phyloP scores from a whole-genome alignment of 371 early-diverging fungal species.

The Circinella minor region DNA sequence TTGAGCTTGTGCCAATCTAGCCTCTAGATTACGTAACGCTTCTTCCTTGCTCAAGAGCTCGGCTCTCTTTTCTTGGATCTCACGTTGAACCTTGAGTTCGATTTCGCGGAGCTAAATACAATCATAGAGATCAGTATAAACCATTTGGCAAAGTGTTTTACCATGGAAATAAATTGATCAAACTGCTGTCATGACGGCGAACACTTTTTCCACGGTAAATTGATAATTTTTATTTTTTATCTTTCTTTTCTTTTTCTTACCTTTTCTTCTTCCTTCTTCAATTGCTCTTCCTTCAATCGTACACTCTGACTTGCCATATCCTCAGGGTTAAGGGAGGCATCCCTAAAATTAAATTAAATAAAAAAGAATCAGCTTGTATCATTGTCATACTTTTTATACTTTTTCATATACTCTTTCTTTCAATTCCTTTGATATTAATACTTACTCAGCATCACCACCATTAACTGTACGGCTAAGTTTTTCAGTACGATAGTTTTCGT shows the following conservation, averaged over 20 bases:
- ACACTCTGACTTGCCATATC: slow-evolving; percentile 59
- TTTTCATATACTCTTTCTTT: too few relatives aligned
- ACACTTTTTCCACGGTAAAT: too few relatives aligned
- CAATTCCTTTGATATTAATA: not conserved
- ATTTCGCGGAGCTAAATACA: slow-evolving; percentile 56
- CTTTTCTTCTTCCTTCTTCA: slow-evolving; percentile 68
- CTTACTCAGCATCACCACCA: slow-evolving; percentile 59
- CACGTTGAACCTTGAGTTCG: slow-evolving; percentile 63
- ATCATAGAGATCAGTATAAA: too few relatives aligned
- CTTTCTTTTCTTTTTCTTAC: slow-evolving; percentile 28
- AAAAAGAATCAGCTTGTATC: too few relatives aligned
- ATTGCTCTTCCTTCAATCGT: slow-evolving; percentile 64
- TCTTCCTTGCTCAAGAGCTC: slow-evolving; percentile 65
- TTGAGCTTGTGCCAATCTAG: slow-evolving; percentile 54
- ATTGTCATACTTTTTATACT: too few relatives aligned
- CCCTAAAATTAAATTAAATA: slow-evolving; percentile 17
- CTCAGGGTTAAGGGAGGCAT: slow-evolving; percentile 52
- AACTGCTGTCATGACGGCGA: too few relatives aligned
- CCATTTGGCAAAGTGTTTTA: too few relatives aligned
- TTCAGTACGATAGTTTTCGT: slow-evolving; percentile 92
- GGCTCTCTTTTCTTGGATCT: slow-evolving; percentile 64
- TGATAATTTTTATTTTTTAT: not conserved
- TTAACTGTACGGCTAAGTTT: slow-evolving; percentile 79
- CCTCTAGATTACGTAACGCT: slow-evolving; percentile 60
- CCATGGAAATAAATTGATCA: too few relatives aligned